phyloP scores from a whole-genome alignment of 441 rosid genomes.

The Gossypium davidsonii region DNA sequence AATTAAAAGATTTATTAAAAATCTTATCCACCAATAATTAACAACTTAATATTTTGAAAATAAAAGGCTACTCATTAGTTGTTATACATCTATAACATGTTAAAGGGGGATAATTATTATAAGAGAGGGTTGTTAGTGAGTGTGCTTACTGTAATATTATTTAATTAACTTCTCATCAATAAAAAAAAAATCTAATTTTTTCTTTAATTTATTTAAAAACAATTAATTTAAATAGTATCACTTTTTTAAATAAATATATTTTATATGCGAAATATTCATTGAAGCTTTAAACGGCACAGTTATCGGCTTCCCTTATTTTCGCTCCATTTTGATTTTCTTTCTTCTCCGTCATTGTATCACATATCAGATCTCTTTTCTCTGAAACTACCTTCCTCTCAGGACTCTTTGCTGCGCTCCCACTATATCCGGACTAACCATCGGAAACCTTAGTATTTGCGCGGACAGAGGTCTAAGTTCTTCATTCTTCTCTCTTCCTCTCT shows the following conservation, averaged over 20 bases:
- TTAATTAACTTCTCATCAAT: too few species aligned
- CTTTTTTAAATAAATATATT: background rate
- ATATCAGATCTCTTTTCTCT: background rate
- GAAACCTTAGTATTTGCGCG: background rate
- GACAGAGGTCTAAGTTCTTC: background rate
- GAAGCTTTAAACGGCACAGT: background rate
- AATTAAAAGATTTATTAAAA: too few species aligned
- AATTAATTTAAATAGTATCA: too few species aligned
- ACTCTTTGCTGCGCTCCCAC: background rate
- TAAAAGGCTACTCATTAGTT: too few species aligned
- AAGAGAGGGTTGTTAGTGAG: too few species aligned
- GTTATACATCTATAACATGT: too few species aligned
- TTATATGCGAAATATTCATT: background rate
- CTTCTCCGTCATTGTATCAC: background rate
- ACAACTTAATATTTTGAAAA: too few species aligned
- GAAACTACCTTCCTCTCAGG: background rate
- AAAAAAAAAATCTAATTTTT: too few species aligned
- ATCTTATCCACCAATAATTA: too few species aligned
- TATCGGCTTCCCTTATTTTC: background rate
- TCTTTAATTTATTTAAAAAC: too few species aligned
- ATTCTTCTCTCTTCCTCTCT: background rate
- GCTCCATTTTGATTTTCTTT: background rate
- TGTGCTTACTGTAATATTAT: too few species aligned
- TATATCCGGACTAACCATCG: background rate
- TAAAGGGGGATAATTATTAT: too few species aligned